Evolutionary conservation across 371 early-diverging fungal genomes (phyloP), one percentile per base, ranked within the genome.

Genomic region (Mortierella sp.): DNA sequence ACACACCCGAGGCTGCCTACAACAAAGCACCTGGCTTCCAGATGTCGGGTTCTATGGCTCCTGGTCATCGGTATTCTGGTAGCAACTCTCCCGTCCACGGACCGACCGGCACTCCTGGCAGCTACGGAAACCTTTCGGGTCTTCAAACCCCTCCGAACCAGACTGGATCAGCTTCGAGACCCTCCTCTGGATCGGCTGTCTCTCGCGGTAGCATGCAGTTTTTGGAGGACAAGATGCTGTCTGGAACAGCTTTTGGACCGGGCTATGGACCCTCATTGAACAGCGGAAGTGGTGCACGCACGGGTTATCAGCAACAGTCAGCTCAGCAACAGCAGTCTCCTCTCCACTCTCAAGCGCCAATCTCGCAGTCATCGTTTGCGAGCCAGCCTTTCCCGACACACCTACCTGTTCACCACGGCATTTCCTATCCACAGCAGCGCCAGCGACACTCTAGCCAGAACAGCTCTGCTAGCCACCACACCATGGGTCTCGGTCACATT

Each of bases 361-460:
- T 43, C 55, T 5, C 71, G 26, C 72, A 79, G 29, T 64, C 64
- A 19, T 53, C 73, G 31, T 55, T 77, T 22, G 47, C 74, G 1
- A 39, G 77, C 29, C 80, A 69, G 40, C 16, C 67, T 26, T 79
- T 75, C 68, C 65, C 83, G 4, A 63, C 78, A 31, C 83, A 83
- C 40, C 72, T 75, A 44, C 68, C 70, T 11, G 55, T 71, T n/a
- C 72, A 71, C n/a, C 73, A 67, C 8, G 40, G 68, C 7, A n/a
- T 63, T 34, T 19, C 52, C 6, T 83, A 78, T 50, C 84, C 79
- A 29, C 79, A 76, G 29, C 84, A 83, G 22, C 79, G 84, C 37
- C 84, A 83, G 40, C 76, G 84, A n/a, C 84, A 83, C 40, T 83
- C 84, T 22, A 83, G 84, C 47, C 79, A 83, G 45, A 83, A 83